Evolutionary conservation across 768 basidiomycete species (phyloP), one percentile per base, ranked within the genome.

Genomic region (Tylopilus felleus): DNA sequence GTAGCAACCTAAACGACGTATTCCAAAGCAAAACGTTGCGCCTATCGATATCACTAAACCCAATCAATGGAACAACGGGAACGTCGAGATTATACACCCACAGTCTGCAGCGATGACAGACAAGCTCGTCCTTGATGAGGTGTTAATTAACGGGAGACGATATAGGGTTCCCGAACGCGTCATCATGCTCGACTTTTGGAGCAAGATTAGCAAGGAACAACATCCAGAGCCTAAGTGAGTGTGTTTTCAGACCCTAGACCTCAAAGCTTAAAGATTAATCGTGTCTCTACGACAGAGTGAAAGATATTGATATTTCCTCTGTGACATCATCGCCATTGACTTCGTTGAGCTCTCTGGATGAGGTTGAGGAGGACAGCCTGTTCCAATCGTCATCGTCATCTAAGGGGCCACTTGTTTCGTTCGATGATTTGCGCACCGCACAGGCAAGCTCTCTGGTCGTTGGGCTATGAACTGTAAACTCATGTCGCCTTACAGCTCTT

Each of bases 151-250:
- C 62, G 90, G 90, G 29, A 86, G 91, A 58, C 83, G 90, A 41
- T 98, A 97, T 72, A 79, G 94, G 64, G 86, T 98, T 22, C 97
- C 97, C 4, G 97, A 98, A 68, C 82, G 85, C 54, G 80, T 94
- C 46, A 89, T 99, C 60, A 80, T 90, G 43, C 80, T 99, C 45
- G 96, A 99, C 69, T 99, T 99, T 65, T 98, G 96, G 95, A 86
- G 83, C 52, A 94, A 89, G 69, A 76, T 90, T 53, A 80, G 72
- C 59, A 71, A 74, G 51, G 78, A 77, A 53, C 71, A 64, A 28
- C 71, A 71, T 56, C 71, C 66, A 33, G 71, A 72, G 51, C 58
- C 71, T 43, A 73, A 69, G 84, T 82, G 59, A 60, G 75, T 72
- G 50, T 52, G 10, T 39, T 46, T 29, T 23, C 14, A n/a, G 9